Percentiles rank a stretch among this genome's conserved stretches.
Evolutionary conservation across 768 basidiomycete genomes (phyloP).

Genomic region (Kwoniella dendrophila): DNA sequence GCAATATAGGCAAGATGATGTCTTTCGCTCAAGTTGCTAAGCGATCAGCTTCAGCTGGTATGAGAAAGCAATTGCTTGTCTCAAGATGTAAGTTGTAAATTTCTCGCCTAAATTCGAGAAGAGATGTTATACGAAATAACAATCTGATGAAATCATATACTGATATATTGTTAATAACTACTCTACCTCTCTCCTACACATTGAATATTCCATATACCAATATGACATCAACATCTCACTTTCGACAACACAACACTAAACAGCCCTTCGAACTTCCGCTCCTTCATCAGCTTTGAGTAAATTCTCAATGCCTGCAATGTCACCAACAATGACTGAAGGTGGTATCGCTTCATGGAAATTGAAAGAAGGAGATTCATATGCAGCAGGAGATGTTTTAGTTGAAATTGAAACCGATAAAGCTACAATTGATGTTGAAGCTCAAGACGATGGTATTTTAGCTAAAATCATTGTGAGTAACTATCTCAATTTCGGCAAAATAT

Average conservation of each 20-base stretch:
- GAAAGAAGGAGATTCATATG: conserved; percentile 87
- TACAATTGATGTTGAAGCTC: conserved; percentile 98
- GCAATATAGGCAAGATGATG: conserved; percentile 37
- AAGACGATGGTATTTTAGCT: conserved; percentile 93
- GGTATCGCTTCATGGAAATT: conserved; percentile 98
- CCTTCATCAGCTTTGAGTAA: conserved; percentile 76
- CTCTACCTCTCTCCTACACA: neutral
- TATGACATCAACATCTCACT: neutral
- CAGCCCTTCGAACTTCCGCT: conserved; percentile 82
- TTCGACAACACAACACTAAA: conserved; percentile 4
- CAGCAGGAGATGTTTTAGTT: conserved; percentile 88
- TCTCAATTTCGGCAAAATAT: no score
- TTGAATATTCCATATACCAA: neutral
- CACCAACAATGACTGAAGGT: conserved; percentile 99
- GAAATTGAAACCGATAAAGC: conserved; percentile 99
- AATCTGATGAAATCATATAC: neutral
- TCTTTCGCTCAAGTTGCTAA: conserved; percentile 50
- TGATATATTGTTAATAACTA: conserved; percentile 1
- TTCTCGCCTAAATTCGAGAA: neutral
- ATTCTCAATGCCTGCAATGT: conserved; percentile 98
- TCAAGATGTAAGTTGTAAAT: conserved; percentile 29
- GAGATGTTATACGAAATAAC: neutral
- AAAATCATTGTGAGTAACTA: conserved; percentile 82
- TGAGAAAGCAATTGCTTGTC: conserved; percentile 41
- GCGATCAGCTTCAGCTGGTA: conserved; percentile 32